Evolutionary conservation across 169 alveolate genomes (phyloP).

Genomic region (Theileria equi): DNA sequence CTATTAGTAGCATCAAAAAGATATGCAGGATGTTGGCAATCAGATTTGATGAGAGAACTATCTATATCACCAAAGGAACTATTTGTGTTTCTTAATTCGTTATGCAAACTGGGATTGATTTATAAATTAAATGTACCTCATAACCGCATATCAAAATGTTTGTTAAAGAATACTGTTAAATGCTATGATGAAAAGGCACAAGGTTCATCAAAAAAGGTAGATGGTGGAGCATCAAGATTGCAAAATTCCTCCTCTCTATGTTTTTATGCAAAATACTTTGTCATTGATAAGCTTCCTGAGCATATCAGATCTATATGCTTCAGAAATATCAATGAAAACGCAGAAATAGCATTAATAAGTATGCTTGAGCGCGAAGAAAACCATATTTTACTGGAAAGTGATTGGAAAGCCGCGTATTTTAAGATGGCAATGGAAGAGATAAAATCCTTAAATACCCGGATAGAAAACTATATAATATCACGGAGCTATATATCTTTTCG

Average conservation of each 20-base stretch:
- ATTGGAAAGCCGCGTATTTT: conserved; percentile 35
- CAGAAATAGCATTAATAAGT: conserved; percentile 12
- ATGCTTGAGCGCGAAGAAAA: conserved; percentile 27
- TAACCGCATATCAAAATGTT: conserved; percentile 23
- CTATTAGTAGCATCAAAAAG: conserved; percentile 49
- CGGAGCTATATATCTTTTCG: conserved; percentile 26
- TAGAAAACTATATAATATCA: conserved; percentile 19
- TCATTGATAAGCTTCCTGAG: conserved; percentile 40
- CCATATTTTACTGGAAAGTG: conserved; percentile 52
- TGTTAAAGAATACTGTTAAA: conserved; percentile 6
- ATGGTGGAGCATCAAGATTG: background rate
- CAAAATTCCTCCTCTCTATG: conserved; percentile 37
- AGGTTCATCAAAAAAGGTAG: background rate
- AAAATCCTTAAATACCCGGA: background rate
- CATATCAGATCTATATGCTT: conserved; percentile 27
- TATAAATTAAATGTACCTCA: conserved; percentile 43
- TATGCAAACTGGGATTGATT: conserved; percentile 20
- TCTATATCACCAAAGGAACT: conserved; percentile 42
- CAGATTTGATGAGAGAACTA: conserved; percentile 28
- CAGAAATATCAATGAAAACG: background rate
- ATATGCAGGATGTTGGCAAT: conserved; percentile 62
- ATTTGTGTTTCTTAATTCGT: conserved; percentile 14
- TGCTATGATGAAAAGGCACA: background rate
- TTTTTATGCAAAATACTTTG: conserved; percentile 43
- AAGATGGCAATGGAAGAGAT: conserved; percentile 15